Conservation (phyloP, 257 asterid species). For the Rhazya stricta region DNA sequence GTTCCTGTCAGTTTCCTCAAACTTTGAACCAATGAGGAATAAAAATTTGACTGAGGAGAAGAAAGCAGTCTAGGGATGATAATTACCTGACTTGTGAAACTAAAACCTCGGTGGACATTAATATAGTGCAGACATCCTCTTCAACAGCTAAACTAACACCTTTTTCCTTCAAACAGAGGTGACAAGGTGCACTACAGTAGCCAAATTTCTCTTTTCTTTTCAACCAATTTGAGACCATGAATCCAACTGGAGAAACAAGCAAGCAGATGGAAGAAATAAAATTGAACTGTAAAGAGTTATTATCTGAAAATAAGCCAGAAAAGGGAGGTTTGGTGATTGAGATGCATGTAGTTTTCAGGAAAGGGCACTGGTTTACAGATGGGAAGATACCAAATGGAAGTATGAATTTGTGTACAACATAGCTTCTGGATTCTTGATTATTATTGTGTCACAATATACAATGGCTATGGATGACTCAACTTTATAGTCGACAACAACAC, state of each 20-base stretch:
- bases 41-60: background rate
- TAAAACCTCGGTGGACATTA: background rate
- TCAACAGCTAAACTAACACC: background rate
- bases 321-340: background rate
- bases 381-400: conserved; percentile 3
- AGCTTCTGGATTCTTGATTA: conserved; percentile 1
- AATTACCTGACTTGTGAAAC: too few relatives aligned
- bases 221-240: background rate
- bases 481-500: conserved; percentile 7
- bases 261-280: background rate
- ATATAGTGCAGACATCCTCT: too few relatives aligned
- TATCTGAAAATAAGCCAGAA: background rate
- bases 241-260: background rate
- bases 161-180: background rate
- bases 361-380: background rate
- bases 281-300: background rate
- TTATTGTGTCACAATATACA: background rate
- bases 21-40: background rate
- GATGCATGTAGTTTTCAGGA: background rate
- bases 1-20: background rate
- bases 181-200: background rate
- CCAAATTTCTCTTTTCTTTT: background rate
- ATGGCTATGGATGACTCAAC: background rate
- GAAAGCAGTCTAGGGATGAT: background rate
- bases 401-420: background rate